Evolutionary conservation across 345 rosid species (phyloP).

Genomic region (Theobroma cacao): DNA sequence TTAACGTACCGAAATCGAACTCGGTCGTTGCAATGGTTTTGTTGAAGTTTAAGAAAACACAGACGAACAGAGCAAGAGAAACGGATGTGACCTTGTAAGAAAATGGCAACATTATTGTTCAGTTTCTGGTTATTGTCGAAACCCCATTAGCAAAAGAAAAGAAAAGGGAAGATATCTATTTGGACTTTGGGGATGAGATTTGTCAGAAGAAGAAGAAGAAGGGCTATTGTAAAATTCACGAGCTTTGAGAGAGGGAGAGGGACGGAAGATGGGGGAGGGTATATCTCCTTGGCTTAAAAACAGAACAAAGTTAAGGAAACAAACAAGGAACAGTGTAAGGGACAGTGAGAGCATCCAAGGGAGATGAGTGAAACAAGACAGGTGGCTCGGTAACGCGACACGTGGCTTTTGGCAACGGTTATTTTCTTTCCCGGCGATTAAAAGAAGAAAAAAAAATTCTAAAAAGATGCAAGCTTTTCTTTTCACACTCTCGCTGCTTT

Average conservation of each 20-base stretch:
- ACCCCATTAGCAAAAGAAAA: slow-evolving; percentile 27
- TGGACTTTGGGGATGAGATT: not conserved
- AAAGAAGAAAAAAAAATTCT: not conserved
- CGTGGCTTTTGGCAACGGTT: slow-evolving; percentile 51
- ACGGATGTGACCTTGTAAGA: slow-evolving; percentile 20
- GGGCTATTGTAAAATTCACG: slow-evolving; percentile 18
- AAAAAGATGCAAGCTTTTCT: not conserved
- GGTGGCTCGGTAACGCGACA: slow-evolving; percentile 49
- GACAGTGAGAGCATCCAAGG: slow-evolving; percentile 35
- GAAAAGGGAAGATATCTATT: not conserved
- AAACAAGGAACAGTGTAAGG: slow-evolving; percentile 18
- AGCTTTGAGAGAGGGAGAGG: slow-evolving; percentile 30
- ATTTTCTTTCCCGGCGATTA: slow-evolving; percentile 27
- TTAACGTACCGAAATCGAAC: slow-evolving; percentile 80
- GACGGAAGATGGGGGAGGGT: not conserved
- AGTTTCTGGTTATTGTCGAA: slow-evolving; percentile 17
- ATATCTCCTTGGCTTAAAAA: slow-evolving; percentile 11
- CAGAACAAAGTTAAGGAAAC: slow-evolving; percentile 14
- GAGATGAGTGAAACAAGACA: slow-evolving; percentile 42
- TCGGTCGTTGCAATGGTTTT: slow-evolving; percentile 33
- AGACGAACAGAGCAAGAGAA: slow-evolving; percentile 31
- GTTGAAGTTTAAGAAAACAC: slow-evolving; percentile 25
- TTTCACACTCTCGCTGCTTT: not conserved
- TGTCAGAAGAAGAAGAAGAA: slow-evolving; percentile 11
- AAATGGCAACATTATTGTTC: slow-evolving; percentile 38